Base-by-base conservation (phyloP, 805 yeast species). In the Candida bentonensis region DNA sequence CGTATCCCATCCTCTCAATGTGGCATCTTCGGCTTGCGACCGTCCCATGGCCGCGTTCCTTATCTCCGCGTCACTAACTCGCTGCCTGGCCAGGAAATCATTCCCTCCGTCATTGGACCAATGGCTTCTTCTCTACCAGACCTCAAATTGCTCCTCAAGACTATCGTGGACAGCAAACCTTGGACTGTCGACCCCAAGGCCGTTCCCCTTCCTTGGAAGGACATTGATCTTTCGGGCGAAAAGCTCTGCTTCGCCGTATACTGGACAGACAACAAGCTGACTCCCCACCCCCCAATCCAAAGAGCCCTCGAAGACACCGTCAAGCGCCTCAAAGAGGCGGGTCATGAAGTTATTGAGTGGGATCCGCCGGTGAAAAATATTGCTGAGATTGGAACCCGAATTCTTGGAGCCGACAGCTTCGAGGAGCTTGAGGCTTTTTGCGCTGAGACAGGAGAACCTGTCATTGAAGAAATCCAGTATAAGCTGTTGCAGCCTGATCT, bases 221-320 rank as follows among this genome's bases (percentile, higher is more conserved):
- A 30, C 5, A 30, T 52, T 1, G 53, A 54, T 0, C 48, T 52
- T 9, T 39, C 36, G 44, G 59, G 44, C 47, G 46, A 49, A 23
- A 68, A 65, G 49, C 52, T 73, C 22, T 65, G 60, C 17, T 55
- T 76, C 51, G 81, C 77, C 2, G 52, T 73, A 15, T 49, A 70
- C 52, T 51, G 51, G 23, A 68, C 67, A 56, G 79, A 76, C 53
- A 62, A 64, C 7, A 52, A 58, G 22, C 65, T 71, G n/a, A 60
- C 65, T 46, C 80, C 81, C 11, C 72, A 72, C 23, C 82, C 82
- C 1, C 79, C 81, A 7, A 66, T 77, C 20, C 50, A 58, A 3
- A 63, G 79, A 47, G 75, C 68, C 11, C 63, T 83, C 55, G 64
- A 75, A 48, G 62, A 65, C 42, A 72, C 74, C 3, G 79, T 64